These are phyloP conservation scores for Dactylis glomerata DNA, from an alignment of 176 grass and related monocot genomes.

Conservation along the genomic window DNA sequence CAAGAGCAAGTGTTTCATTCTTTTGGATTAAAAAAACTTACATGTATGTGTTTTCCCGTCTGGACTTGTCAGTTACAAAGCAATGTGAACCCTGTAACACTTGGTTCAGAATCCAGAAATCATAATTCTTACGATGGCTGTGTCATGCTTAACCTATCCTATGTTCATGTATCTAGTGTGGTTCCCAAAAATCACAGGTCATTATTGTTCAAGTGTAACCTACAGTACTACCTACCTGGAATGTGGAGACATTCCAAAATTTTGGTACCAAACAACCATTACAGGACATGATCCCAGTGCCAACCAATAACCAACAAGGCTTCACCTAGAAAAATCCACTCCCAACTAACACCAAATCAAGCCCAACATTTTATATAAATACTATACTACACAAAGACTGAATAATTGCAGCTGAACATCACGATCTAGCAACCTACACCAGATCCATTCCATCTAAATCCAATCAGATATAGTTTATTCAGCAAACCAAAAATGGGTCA, in stretches of 20 bases:
- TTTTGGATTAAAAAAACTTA: neutral
- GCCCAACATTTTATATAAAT: neutral
- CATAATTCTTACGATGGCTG: neutral
- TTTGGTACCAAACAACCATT: neutral
- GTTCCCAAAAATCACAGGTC: constrained; percentile 8
- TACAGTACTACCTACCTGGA: no score
- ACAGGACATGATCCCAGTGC: neutral
- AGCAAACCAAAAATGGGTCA: no score
- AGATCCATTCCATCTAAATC: no score
- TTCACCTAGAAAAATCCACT: constrained; percentile 17
- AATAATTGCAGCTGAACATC: no score
- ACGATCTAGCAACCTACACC: no score
- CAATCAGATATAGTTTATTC: no score
- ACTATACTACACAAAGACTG: no score
- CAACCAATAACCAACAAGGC: constrained; percentile 30
- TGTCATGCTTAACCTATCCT: neutral
- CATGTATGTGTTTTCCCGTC: neutral
- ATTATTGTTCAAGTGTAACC: no score
- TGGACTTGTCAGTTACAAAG: neutral
- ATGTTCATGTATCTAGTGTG: constrained; percentile 5
- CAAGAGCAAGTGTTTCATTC: neutral
- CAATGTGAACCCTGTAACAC: neutral
- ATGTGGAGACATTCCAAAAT: constrained; percentile 14
- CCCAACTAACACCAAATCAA: constrained; percentile 34
- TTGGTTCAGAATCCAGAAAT: neutral